Conservation (phyloP, 345 rosid genomes). For the Carallia brachiata region DNA sequence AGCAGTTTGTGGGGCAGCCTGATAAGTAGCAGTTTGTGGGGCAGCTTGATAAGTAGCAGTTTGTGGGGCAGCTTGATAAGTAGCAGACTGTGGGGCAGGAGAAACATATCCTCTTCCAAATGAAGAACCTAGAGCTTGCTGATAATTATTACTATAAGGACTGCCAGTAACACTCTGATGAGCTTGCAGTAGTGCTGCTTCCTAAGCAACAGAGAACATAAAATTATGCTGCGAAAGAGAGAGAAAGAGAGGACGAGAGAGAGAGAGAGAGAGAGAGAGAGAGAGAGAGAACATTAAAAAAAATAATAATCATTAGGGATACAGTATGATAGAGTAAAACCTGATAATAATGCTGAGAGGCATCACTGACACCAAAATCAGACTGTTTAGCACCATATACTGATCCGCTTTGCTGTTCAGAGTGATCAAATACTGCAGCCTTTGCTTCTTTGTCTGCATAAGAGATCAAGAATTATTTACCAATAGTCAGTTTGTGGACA, state of each 20-base stretch:
- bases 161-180: constrained; percentile 46
- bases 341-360: constrained; percentile 47
- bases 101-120: constrained; percentile 51
- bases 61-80: constrained; percentile 29
- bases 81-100: constrained; percentile 23
- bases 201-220: constrained; percentile 30
- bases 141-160: constrained; percentile 63
- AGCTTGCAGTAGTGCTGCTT: constrained; percentile 34
- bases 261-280: too few species aligned
- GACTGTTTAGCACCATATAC: constrained; percentile 33
- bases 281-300: constrained; percentile 26
- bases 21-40: constrained; percentile 31
- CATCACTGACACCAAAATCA: constrained; percentile 27
- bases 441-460: constrained; percentile 53
- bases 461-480: constrained; percentile 7
- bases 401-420: constrained; percentile 36
- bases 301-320: neutral
- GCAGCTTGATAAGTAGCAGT: constrained; percentile 33
- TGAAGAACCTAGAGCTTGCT: constrained; percentile 43
- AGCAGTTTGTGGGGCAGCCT: constrained; percentile 30
- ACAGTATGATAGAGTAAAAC: constrained; percentile 17
- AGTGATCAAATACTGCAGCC: constrained; percentile 32
- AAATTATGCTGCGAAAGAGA: neutral
- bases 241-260: too few species aligned
- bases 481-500: constrained; percentile 2